Evolutionary conservation across 768 basidiomycete species (phyloP), one percentile per base, ranked within the genome.

Genomic region (Pleurotus giganteus): DNA sequence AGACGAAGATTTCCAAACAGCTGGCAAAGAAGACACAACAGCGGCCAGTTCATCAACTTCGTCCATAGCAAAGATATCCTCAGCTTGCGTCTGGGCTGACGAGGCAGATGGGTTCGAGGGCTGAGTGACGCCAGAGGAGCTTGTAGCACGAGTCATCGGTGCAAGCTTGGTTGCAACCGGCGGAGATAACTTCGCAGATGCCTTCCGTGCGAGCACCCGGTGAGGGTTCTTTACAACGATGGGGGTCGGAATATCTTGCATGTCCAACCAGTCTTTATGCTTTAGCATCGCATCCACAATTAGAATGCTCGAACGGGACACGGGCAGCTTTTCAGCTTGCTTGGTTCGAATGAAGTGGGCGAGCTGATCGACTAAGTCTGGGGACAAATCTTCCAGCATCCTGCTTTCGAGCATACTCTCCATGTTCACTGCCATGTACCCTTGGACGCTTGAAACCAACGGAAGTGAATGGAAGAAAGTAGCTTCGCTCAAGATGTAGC

Each of bases 51-150:
- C 59, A n/a, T 84, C 84, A 3, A 77, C 69, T 47, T 90, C 89
- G 62, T 95, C 94, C 91, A 95, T 94, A 5, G 74, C 65, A 62
- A 96, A 94, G 27, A 94, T 76, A 47, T 91, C 93, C 54, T 92
- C 80, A 7, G 63, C 84, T 2, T 80, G 75, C 26, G 65, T 66
- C 4, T 59, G 70, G n/a, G n/a, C n/a, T n/a, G n/a, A n/a, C 61
- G 52, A 37, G 46, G 57, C 64, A 39, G 32, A 64, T 57, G 23
- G 71, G 58, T n/a, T n/a, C n/a, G 39, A 58, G 60, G 23, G 23
- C 15, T 23, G 49, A 3, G 19, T 9, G 19, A 19, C 32, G 15
- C 31, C 31, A n/a, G 74, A 69, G 6, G 67, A 61, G n/a, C 59
- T 63, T 66, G 55, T 51, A n/a, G 59, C 42, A 11, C 53, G 58